Conservation (phyloP, 495 filamentous ascomycete genomes). For the Aspergillus heteromorphus region DNA sequence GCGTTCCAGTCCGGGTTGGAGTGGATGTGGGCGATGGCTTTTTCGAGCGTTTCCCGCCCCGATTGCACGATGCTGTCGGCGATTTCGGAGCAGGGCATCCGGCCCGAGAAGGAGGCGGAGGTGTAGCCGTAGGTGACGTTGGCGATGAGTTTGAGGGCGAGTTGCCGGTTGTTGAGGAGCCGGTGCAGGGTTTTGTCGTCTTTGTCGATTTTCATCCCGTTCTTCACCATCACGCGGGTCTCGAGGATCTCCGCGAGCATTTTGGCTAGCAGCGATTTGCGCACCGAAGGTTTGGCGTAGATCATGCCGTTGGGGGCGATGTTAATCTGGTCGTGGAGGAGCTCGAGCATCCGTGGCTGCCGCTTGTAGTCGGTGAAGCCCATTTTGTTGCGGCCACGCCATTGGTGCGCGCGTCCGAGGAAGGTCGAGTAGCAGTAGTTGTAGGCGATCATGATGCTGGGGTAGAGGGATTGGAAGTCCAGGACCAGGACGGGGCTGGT, state of each 20-base stretch:
- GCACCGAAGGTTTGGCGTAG: slow-evolving; percentile 78
- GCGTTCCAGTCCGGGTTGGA: slow-evolving; percentile 84
- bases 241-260: slow-evolving; percentile 97
- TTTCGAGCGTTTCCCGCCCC: slow-evolving; percentile 88
- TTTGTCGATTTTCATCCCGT: slow-evolving; percentile 91
- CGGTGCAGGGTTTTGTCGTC: slow-evolving; percentile 82
- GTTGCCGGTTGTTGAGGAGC: slow-evolving; percentile 86
- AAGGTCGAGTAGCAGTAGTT: slow-evolving; percentile 99
- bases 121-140: slow-evolving; percentile 99
- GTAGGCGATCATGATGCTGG: slow-evolving; percentile 97
- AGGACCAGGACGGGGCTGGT: slow-evolving; percentile 82
- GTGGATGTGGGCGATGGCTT: slow-evolving; percentile 89
- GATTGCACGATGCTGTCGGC: slow-evolving; percentile 98
- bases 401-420: slow-evolving; percentile 74
- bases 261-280: slow-evolving; percentile 87
- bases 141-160: slow-evolving; percentile 94
- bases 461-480: slow-evolving; percentile 95
- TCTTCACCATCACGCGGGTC: slow-evolving; percentile 97
- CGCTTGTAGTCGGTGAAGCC: slow-evolving; percentile 83
- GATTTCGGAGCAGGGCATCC: slow-evolving; percentile 97
- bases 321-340: slow-evolving; percentile 83
- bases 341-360: slow-evolving; percentile 64
- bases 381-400: slow-evolving; percentile 92
- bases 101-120: slow-evolving; percentile 87
- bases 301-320: slow-evolving; percentile 96